Evolutionary conservation across 805 yeast genomes (phyloP), one percentile per base, ranked within the genome.

Genomic region (Pichia heedii): DNA sequence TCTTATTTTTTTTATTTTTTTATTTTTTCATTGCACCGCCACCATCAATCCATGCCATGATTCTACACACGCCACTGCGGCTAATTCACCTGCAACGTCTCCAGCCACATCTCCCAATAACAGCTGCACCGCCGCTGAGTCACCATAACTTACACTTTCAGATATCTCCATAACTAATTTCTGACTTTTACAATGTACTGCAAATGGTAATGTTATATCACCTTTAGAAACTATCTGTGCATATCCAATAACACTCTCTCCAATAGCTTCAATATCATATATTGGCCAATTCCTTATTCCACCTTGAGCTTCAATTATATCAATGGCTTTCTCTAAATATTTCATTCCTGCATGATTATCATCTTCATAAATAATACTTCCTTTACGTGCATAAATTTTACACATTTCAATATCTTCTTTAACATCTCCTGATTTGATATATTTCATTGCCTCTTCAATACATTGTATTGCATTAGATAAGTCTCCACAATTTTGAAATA

Each of bases 381-480:
- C 47, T 5, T 22, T 26, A 20, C 50, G 42, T 8, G 47, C 45
- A 22, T 18, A n/a, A 12, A 38, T 24, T 11, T 35, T 38, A 4
- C 41, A 33, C 18, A 26, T n/a, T 6, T 33, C 33, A 24, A 36
- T 20, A 18, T 22, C 12, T 27, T 41, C 42, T 8, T 26, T 12
- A 2, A 3, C 13, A 15, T 29, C 39, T n/a, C 15, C 29, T 6
- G 9, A 29, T 29, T 29, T n/a, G 15, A 10, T 11, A 24, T 24
- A 24, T 11, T 24, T 24, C 27, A 24, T 10, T 29, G 32, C 32
- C 59, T 87, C 96, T 8, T 72, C 69, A 5, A 87, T 70, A 38
- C 95, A 81, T 45, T 74, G 78, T 52, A 78, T 79, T 1, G 89
- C 77, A 42, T 86, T 94, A 3, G 66, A 70, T 1, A 64, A 49